Percentiles rank a stretch among this genome's conserved stretches.
phyloP scores from a whole-genome alignment of 2,329 filamentous ascomycete genomes.

The Diaporthe sp. region DNA sequence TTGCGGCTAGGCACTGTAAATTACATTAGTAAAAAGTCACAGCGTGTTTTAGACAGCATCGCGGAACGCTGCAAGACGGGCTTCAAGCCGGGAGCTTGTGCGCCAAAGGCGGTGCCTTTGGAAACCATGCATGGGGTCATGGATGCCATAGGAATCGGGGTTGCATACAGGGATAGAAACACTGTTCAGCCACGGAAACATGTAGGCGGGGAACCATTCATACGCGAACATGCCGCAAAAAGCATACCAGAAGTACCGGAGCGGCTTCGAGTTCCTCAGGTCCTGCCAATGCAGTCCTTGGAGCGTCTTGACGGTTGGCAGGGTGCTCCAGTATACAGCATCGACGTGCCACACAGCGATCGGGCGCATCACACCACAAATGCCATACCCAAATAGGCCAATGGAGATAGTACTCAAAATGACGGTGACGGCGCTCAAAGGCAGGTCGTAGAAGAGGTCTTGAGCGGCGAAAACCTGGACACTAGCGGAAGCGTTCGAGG shows the following conservation, averaged over 20 bases:
- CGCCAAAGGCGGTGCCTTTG: neutral
- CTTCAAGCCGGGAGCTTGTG: neutral
- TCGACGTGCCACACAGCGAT: slow-evolving; percentile 66
- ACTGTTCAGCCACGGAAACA: slow-evolving; percentile 65
- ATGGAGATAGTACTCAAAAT: slow-evolving; percentile 63
- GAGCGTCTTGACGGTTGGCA: slow-evolving; percentile 63
- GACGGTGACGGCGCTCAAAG: slow-evolving; percentile 56
- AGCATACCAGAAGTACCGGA: slow-evolving; percentile 63
- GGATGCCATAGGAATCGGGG: neutral
- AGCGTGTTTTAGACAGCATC: too few species aligned
- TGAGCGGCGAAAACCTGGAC: slow-evolving; percentile 58
- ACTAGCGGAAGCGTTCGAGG: slow-evolving; percentile 58
- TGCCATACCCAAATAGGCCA: slow-evolving; percentile 64
- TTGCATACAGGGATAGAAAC: slow-evolving; percentile 56
- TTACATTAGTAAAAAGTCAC: neutral
- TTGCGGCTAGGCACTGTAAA: slow-evolving; percentile 57
- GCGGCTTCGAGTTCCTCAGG: slow-evolving; percentile 59
- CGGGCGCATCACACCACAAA: slow-evolving; percentile 63
- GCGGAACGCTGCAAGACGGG: neutral
- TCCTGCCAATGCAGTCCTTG: slow-evolving; percentile 66
- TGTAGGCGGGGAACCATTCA: slow-evolving; percentile 65
- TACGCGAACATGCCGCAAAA: slow-evolving; percentile 60
- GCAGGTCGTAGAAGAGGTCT: slow-evolving; percentile 62
- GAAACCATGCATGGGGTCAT: neutral
- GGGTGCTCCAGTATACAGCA: slow-evolving; percentile 64